Evolutionary conservation across 2,329 filamentous ascomycete species (phyloP).

Genomic region (Penicillium sp.): DNA sequence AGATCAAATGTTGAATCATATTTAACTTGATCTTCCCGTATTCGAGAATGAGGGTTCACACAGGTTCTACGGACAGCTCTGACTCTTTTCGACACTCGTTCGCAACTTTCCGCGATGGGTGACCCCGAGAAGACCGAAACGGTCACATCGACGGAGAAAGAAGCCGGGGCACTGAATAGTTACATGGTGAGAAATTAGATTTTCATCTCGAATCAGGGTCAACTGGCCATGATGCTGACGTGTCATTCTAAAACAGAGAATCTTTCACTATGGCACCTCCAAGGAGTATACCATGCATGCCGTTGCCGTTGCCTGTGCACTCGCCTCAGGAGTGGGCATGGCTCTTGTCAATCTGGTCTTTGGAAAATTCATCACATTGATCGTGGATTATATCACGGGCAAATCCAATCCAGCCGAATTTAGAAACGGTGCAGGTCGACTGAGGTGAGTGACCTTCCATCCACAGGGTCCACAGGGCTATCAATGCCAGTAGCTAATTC

Average conservation of each 20-base stretch:
- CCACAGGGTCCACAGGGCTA: background rate
- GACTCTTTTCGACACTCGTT: background rate
- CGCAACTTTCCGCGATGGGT: background rate
- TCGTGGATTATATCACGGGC: conserved; percentile 20
- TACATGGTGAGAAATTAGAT: background rate
- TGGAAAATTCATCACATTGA: conserved; percentile 31
- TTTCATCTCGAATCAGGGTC: background rate
- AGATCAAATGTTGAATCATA: background rate
- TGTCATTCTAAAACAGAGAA: conserved; percentile 4
- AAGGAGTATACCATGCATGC: conserved; percentile 6
- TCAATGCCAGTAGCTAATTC: background rate
- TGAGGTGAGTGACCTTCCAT: conserved; percentile 17
- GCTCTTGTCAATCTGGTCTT: conserved; percentile 44
- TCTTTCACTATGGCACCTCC: conserved; percentile 9
- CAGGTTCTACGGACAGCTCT: background rate
- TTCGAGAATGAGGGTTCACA: too few species aligned
- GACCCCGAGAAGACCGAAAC: background rate
- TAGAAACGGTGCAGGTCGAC: conserved; percentile 10
- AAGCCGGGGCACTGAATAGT: background rate
- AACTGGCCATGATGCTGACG: background rate
- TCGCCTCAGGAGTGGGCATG: conserved; percentile 29
- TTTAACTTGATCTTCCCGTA: background rate
- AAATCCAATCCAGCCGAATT: conserved; percentile 16
- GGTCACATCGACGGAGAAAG: background rate
- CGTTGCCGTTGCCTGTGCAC: conserved; percentile 14